phyloP scores from a whole-genome alignment of 495 filamentous ascomycete species.

The Staphylotrichum tortipilum region DNA sequence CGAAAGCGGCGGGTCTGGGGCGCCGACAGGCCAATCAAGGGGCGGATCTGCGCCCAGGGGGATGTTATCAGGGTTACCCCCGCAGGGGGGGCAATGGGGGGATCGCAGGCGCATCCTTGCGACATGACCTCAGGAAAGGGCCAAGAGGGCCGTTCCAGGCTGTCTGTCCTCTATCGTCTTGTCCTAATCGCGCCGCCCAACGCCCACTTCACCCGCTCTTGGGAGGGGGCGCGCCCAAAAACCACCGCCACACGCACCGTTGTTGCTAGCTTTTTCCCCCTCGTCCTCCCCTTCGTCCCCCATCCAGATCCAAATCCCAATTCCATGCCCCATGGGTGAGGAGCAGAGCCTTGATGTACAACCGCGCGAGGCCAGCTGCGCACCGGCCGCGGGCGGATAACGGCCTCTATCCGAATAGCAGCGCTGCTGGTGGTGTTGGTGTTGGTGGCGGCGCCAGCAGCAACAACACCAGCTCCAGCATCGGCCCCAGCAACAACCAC shows the following conservation, averaged over 20 bases:
- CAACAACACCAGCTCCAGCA: constrained; percentile 2
- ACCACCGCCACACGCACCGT: neutral
- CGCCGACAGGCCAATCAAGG: neutral
- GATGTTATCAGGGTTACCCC: neutral
- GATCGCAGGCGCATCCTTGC: neutral
- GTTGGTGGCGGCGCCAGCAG: too few species aligned
- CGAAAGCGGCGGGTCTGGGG: neutral
- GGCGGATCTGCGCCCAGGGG: neutral
- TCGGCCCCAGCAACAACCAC: too few species aligned
- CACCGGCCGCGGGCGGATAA: constrained; percentile 18
- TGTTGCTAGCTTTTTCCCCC: neutral
- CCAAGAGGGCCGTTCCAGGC: neutral
- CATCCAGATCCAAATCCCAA: neutral
- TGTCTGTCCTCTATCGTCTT: too few species aligned
- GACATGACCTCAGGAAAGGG: neutral
- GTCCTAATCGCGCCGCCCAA: neutral
- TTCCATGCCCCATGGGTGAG: constrained; percentile 18
- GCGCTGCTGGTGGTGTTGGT: too few species aligned
- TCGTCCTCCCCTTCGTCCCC: neutral
- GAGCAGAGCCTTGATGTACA: constrained; percentile 23
- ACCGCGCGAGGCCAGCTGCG: constrained; percentile 22
- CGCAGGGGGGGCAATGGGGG: neutral
- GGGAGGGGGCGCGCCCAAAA: too few species aligned
- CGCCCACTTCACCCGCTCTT: neutral
- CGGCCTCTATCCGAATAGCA: too few species aligned